Percentiles rank a stretch among this genome's conserved stretches.
phyloP scores from a whole-genome alignment of 148 eudicot genomes.

The Camellia lanceoleosa region DNA sequence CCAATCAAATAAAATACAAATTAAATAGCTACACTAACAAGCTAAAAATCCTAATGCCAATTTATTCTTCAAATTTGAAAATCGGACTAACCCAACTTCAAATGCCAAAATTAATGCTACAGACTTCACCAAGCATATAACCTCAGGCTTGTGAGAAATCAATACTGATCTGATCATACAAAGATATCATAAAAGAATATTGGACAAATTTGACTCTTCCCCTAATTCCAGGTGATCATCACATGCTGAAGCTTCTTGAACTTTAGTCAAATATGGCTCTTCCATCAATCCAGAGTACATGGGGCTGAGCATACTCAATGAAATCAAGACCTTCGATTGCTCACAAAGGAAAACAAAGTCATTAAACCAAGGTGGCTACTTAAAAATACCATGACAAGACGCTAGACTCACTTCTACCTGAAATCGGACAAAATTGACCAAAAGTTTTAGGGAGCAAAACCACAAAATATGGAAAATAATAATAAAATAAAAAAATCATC shows the following conservation, averaged over 20 bases:
- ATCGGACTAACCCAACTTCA: no score
- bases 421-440: not conserved
- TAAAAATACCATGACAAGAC: not conserved
- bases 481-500: not conserved
- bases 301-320: conserved; percentile 67
- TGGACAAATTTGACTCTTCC: conserved; percentile 41
- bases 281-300: conserved; percentile 73
- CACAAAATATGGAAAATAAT: not conserved
- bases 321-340: conserved; percentile 33
- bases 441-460: not conserved
- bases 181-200: no score
- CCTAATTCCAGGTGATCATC: conserved; percentile 82
- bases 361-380: not conserved
- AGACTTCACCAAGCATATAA: no score
- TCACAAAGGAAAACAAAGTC: conserved; percentile 2
- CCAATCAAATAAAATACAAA: no score
- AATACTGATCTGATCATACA: no score
- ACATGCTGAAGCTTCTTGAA: conserved; percentile 64
- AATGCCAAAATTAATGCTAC: no score
- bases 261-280: conserved; percentile 67
- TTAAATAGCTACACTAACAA: no score
- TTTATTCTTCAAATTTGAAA: no score
- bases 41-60: no score
- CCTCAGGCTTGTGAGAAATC: no score
- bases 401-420: not conserved